Base-by-base conservation (phyloP, 768 basidiomycete genomes). In the Hygrophorus pudorinus region DNA sequence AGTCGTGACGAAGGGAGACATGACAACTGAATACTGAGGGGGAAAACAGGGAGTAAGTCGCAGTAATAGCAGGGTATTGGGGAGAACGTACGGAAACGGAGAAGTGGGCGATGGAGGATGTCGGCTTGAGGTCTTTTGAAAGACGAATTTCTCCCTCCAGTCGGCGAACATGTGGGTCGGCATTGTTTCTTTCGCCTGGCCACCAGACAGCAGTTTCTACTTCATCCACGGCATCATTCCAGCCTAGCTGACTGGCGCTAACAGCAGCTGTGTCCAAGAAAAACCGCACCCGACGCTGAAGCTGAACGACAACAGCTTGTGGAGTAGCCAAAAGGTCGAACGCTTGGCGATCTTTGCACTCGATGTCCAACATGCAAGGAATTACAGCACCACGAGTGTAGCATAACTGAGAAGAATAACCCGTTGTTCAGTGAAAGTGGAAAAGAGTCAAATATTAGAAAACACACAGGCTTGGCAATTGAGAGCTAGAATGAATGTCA, bases 141-240 rank as follows among this genome's bases (percentile, higher is more conserved):
- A 77, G 60, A 28, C 61, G 64, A 34, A 77, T 72, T 54, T 77
- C 75, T 5, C 75, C 75, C 50, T 75, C 71, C 20, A 76, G 59
- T 45, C 66, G 59, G 14, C 73, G 70, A 18, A 56, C 58, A 27
- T 59, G 56, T 3, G 62, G 45, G 27, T 59, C 57, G 41, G 45
- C 38, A 16, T 11, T 42, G 12, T 44, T 48, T 3, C 52, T 59
- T 4, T 56, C 47, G 11, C 62, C 59, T 8, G 70, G 66, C 73
- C 75, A 75, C 71, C 71, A 73, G 5, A 62, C 61, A 21, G 72
- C 74, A 17, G 59, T 52, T 6, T 63, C 64, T 47, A 72, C 57
- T 37, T 72, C 69, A 42, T 71, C 68, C 28, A 66, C 61, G 13
- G 56, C 57, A 43, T 75, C 73, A 41, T 65, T 66, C 67, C 69